Evolutionary conservation across 2,329 filamentous ascomycete species (phyloP), one percentile per base, ranked within the genome.

Genomic region (Botrytis tulipae): DNA sequence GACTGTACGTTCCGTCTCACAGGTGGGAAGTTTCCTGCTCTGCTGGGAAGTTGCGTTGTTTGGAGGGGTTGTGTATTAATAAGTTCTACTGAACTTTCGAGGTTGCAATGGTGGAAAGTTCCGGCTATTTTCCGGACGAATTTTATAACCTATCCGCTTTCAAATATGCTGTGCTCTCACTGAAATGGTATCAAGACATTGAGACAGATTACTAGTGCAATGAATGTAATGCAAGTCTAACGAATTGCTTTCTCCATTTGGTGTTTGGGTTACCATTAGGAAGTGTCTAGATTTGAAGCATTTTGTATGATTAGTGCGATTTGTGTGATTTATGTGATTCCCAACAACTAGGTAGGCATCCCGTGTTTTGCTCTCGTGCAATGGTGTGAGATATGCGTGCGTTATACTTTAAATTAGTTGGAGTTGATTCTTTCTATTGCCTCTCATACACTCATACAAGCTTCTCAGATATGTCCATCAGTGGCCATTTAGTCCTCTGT

Each of bases 61-160:
- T 72, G 70, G 70, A 72, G 70, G 70, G 70, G 70, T 72, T 59
- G 70, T 54, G 44, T 71, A 44, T 70, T 57, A 37, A 35, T 57
- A 44, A 46, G n/a, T 51, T 35, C 14, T 16, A 71, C 29, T 51
- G 46, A 20, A 35, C 60, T 67, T 72, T 72, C 46, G 46, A 71
- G 46, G 59, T 71, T 68, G 40, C 35, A 72, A 51, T n/a, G 48
- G 14, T 32, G 70, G 70, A 63, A 71, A 71, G 44, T 71, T 63
- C 70, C 70, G 70, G 51, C 25, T 29, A 32, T 68, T 69, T 42
- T 5, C 37, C 48, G 66, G 66, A 18, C 12, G 29, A 67, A 20
- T 25, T 42, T 54, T 20, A 57, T 37, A 42, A 40, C 60, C 35
- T 37, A 42, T 54, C 60, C 35, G 32, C 42, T 63, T 67, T 18